Conservation (phyloP, 176 grass and related monocot species). For the Aegilops speltoides region DNA sequence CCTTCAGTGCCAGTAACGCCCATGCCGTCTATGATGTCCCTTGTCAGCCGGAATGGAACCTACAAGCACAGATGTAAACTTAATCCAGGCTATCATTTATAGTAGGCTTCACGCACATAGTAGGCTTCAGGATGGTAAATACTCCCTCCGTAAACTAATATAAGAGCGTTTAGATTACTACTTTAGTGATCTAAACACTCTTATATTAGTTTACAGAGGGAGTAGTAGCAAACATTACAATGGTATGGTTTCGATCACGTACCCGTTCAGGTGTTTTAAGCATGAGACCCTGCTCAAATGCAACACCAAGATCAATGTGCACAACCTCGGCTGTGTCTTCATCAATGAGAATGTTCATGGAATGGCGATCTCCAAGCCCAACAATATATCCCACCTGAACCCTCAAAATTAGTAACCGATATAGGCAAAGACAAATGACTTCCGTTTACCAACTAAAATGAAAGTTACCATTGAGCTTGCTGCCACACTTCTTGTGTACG, state of each 20-base stretch:
- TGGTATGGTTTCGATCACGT: constrained; percentile 17
- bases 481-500: constrained; percentile 93
- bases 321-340: constrained; percentile 93
- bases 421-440: constrained; percentile 16
- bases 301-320: constrained; percentile 97
- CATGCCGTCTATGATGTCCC: constrained; percentile 95
- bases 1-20: constrained; percentile 90
- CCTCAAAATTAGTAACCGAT: constrained; percentile 14
- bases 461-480: constrained; percentile 85
- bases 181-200: too few relatives aligned
- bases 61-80: constrained; percentile 31
- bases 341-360: constrained; percentile 98
- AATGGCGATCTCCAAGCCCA: constrained; percentile 92
- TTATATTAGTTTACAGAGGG: too few relatives aligned
- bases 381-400: constrained; percentile 94
- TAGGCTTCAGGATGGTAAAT: background rate
- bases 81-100: background rate
- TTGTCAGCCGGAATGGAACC: constrained; percentile 90
- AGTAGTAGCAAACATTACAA: background rate
- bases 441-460: constrained; percentile 26
- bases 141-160: too few relatives aligned
- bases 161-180: too few relatives aligned
- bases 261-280: constrained; percentile 90
- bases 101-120: background rate
- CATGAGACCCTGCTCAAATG: constrained; percentile 97